phyloP scores from a whole-genome alignment of 139 green algal species.

The Edaphochlamys debaryana region DNA sequence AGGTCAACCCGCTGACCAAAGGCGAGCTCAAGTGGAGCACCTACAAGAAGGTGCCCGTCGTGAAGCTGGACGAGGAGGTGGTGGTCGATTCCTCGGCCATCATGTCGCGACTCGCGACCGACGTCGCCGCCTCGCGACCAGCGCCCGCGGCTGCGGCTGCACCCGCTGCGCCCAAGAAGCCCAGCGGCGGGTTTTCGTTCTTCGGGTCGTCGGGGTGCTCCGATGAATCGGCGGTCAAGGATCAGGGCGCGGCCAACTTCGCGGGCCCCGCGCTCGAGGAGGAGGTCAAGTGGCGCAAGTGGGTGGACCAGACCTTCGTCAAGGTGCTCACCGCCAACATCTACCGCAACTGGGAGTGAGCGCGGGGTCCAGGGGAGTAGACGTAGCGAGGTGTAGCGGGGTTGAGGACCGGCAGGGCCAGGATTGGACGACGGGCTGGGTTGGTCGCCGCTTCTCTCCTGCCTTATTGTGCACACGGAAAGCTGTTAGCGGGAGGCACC shows the following conservation, averaged over 20 bases:
- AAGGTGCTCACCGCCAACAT: slow-evolving; percentile 98
- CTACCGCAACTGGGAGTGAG: slow-evolving; percentile 89
- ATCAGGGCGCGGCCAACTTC: slow-evolving; percentile 19
- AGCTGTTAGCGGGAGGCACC: too few relatives aligned
- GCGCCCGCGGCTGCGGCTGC: neutral
- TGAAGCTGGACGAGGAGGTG: slow-evolving; percentile 82
- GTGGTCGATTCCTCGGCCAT: slow-evolving; percentile 89
- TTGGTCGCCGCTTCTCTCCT: too few relatives aligned
- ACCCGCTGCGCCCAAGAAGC: neutral
- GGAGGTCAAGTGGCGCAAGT: slow-evolving; percentile 85
- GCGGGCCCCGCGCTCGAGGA: slow-evolving; percentile 48
- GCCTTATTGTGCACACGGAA: too few relatives aligned
- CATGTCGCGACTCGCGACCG: slow-evolving; percentile 76
- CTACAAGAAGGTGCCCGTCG: slow-evolving; percentile 90
- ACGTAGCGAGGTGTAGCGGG: neutral
- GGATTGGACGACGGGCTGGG: too few relatives aligned
- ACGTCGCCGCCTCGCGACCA: slow-evolving; percentile 69
- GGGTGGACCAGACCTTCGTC: slow-evolving; percentile 95
- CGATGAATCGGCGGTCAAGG: neutral
- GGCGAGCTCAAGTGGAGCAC: slow-evolving; percentile 88
- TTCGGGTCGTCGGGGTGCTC: neutral
- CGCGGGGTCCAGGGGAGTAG: too few relatives aligned
- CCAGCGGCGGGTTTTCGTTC: slow-evolving; percentile 24
- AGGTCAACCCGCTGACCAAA: slow-evolving; percentile 98
- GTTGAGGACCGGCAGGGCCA: neutral